Evolutionary conservation across 148 eudicot species (phyloP), one percentile per base, ranked within the genome.

Genomic region (Rhododendron mucronatum): DNA sequence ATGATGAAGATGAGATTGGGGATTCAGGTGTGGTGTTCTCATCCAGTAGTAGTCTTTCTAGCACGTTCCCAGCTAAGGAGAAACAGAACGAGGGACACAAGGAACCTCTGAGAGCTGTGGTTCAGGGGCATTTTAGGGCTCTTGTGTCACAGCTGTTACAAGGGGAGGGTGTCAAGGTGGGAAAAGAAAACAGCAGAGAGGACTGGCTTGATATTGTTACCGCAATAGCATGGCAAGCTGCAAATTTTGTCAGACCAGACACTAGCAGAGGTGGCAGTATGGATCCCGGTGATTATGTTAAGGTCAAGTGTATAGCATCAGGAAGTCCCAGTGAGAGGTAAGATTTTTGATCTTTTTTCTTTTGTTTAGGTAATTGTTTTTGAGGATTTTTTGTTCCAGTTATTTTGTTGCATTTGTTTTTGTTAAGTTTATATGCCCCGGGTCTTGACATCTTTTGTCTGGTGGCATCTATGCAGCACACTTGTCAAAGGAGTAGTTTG

Each of bases 231-330:
- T 97, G 99, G 99, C 98, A 95, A 90, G 99, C 98, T 83, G 99
- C 98, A 82, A 97, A 94, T 82, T 97, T 87, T 89, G 93, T 97
- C 77, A 93, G 93, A 91, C 99, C 99, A 44, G 96, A 97, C 88
- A 95, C 98, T 71, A 95, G 92, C 88, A 90, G 86, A 90, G 99
- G 99, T 71, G 99, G 99, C 82, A 97, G 98, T 89, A 97, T 97
- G 99, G 99, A 95, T 91, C 99, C 99, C 13, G 95, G 89, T 76
- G 92, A 94, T 87, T 95, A 97, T 90, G 92, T 97, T 75, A 95
- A 97, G 90, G 89, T 97, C 48, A 97, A 95, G 89, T 97, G 99
- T 88, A 86, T 95, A 82, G 96, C 98, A 86, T 93, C 98, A 6
- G 99, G 99, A 89, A 91, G 78, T 90, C 98, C 98, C 41, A 82